A percentile compares a stretch with the other conserved stretches of the same genome.
phyloP scores from a whole-genome alignment of 2,329 filamentous ascomycete species.

The Penicillium janthinellum region DNA sequence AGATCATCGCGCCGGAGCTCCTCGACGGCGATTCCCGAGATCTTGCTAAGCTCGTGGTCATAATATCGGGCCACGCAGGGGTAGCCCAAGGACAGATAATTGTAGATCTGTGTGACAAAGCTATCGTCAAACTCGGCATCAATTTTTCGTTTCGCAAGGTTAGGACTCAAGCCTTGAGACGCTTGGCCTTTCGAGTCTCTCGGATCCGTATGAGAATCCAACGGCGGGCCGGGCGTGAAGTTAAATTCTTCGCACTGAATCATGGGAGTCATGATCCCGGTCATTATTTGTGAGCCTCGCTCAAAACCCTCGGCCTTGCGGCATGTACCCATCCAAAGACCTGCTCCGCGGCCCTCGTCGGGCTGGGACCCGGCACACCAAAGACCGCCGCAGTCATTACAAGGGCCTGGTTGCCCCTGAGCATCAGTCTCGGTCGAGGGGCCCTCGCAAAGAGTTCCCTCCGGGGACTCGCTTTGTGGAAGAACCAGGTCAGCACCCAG shows the following conservation, averaged over 20 bases:
- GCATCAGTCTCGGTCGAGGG: conserved; percentile 62
- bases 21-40: conserved; percentile 68
- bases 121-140: conserved; percentile 73
- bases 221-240: neutral
- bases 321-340: conserved; percentile 49
- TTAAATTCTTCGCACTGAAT: conserved; percentile 15
- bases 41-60: conserved; percentile 82
- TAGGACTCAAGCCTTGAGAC: conserved; percentile 5
- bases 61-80: conserved; percentile 80
- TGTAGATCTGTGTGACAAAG: conserved; percentile 95
- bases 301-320: conserved; percentile 25
- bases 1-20: conserved; percentile 74
- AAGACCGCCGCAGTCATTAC: conserved; percentile 62
- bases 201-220: neutral
- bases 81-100: conserved; percentile 92
- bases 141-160: conserved; percentile 34
- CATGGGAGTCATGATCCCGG: conserved; percentile 33
- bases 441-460: conserved; percentile 80
- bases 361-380: conserved; percentile 73
- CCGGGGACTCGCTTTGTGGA: conserved; percentile 78
- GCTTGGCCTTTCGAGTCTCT: neutral
- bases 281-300: conserved; percentile 16
- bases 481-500: conserved; percentile 79
- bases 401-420: conserved; percentile 52
- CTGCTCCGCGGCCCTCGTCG: conserved; percentile 38